Percentiles rank a stretch among this genome's conserved stretches.
Evolutionary conservation across 306 rosid species (phyloP).

Genomic region (Cyamopsis tetragonoloba): DNA sequence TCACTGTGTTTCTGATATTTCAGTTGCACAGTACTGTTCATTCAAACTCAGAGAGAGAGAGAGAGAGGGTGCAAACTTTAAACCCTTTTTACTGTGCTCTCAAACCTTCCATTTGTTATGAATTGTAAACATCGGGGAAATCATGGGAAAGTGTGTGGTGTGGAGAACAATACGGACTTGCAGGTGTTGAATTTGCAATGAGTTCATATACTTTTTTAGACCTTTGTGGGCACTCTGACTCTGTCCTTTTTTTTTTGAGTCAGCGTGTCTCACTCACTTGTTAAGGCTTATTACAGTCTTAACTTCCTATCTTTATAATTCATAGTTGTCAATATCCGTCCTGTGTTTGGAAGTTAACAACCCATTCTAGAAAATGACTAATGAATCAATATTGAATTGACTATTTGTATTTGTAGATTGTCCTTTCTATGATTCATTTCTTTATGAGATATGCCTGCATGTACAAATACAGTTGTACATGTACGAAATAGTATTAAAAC

Average conservation of each 20-base stretch:
- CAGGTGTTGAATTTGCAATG: conserved; percentile 23
- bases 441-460: neutral
- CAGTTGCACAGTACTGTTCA: neutral
- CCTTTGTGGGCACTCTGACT: neutral
- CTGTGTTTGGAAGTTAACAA: conserved; percentile 21
- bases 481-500: too few species aligned
- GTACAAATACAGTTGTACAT: too few species aligned
- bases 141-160: conserved; percentile 23
- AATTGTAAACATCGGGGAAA: conserved; percentile 24
- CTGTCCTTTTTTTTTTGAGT: neutral
- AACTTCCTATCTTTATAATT: neutral
- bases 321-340: neutral
- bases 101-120: conserved; percentile 12
- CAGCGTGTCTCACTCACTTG: conserved; percentile 22
- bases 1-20: neutral
- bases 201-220: conserved; percentile 14
- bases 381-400: neutral
- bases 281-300: neutral
- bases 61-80: neutral
- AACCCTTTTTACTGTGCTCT: neutral
- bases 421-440: neutral
- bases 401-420: neutral
- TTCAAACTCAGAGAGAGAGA: neutral
- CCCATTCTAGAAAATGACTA: neutral
- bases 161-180: conserved; percentile 6